These are phyloP conservation scores for Torulaspora quercuum DNA, from an alignment of 805 yeast species.

Conservation along the genomic window DNA sequence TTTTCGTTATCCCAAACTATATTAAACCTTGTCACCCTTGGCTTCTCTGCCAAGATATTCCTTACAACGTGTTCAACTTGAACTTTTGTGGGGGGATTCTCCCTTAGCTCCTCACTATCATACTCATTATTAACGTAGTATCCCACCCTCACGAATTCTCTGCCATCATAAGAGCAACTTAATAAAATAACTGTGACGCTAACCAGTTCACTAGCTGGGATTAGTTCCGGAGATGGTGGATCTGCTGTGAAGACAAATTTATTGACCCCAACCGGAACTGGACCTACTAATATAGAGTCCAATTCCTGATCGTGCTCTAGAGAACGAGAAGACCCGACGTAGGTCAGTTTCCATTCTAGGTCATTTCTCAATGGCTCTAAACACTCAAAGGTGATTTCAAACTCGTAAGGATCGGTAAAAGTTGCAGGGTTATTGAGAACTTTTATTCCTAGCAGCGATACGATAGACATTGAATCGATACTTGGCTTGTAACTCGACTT, in stretches of 20 bases:
- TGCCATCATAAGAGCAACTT: conserved; percentile 88
- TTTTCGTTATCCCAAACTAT: conserved; percentile 92
- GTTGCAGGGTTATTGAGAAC: conserved; percentile 93
- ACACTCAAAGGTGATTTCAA: conserved; percentile 97
- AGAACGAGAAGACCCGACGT: conserved; percentile 93
- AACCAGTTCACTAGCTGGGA: conserved; percentile 93
- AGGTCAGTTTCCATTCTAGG: conserved; percentile 94
- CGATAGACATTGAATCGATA: conserved; percentile 69
- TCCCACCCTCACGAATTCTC: conserved; percentile 96
- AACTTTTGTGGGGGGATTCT: conserved; percentile 89
- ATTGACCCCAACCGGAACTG: conserved; percentile 96
- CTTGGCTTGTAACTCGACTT: too few species aligned
- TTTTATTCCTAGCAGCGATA: conserved; percentile 84
- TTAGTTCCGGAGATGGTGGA: conserved; percentile 93
- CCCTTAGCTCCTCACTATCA: conserved; percentile 87
- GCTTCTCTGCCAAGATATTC: conserved; percentile 93
- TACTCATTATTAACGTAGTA: conserved; percentile 97
- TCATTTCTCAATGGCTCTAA: conserved; percentile 81
- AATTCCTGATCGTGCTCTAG: conserved; percentile 95
- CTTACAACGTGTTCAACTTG: conserved; percentile 92
- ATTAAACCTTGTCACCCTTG: conserved; percentile 93
- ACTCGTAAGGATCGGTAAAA: conserved; percentile 89
- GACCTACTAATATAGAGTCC: conserved; percentile 96
- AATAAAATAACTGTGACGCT: conserved; percentile 90
- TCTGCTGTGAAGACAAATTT: conserved; percentile 91